A percentile compares a stretch with the other conserved stretches of the same genome.
Conservation (phyloP, 352 stramenopile species). For the Aphanomyces stellatus region DNA sequence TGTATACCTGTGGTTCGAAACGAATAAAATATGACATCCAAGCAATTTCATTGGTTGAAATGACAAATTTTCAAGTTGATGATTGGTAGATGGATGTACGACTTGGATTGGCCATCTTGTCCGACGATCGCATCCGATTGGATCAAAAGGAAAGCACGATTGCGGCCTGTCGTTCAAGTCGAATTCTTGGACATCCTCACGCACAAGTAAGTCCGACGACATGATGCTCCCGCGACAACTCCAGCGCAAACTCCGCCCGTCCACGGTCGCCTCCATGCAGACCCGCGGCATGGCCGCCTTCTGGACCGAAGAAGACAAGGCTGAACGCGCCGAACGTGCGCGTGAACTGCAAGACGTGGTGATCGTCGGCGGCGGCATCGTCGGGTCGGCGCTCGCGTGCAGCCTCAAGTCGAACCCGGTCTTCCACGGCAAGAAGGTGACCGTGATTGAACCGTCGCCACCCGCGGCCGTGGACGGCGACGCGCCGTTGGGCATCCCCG, state of each 20-base stretch:
- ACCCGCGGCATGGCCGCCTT: not conserved
- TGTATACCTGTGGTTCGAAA: no score
- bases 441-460: conserved; percentile 53
- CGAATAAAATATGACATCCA: no score
- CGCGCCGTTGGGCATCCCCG: conserved; percentile 31
- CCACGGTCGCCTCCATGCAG: not conserved
- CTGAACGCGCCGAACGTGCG: not conserved
- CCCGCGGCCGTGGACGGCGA: conserved; percentile 29
- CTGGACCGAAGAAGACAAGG: conserved; percentile 1
- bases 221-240: not conserved
- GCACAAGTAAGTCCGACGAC: not conserved
- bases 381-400: conserved; percentile 71
- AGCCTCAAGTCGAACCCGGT: conserved; percentile 66
- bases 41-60: not conserved
- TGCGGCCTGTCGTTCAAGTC: conserved; percentile 3
- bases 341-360: conserved; percentile 53
- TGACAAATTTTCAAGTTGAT: not conserved
- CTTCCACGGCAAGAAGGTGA: conserved; percentile 73
- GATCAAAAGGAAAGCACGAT: not conserved
- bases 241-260: not conserved
- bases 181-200: not conserved
- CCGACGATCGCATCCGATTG: not conserved
- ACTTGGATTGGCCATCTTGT: no score
- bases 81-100: no score
- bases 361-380: conserved; percentile 75